phyloP scores from a whole-genome alignment of 2,329 filamentous ascomycete genomes.

The Penicillium sp. region DNA sequence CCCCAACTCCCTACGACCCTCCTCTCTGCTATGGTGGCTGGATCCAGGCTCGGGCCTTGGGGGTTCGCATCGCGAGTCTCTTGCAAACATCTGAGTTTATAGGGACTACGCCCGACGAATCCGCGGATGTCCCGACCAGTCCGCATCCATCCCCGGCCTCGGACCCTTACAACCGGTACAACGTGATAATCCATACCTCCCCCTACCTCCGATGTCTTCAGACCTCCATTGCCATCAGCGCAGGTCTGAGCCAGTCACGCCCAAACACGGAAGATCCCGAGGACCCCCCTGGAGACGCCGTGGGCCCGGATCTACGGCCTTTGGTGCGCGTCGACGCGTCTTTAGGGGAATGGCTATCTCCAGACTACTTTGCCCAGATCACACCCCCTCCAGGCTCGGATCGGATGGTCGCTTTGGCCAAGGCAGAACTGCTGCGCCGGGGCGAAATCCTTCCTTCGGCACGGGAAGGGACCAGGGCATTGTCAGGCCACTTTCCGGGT shows the following conservation, averaged over 20 bases:
- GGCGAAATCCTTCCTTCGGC: conserved; percentile 62
- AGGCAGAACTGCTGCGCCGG: conserved; percentile 77
- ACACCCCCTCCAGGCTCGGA: conserved; percentile 82
- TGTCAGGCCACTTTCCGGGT: conserved; percentile 53
- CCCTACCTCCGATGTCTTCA: conserved; percentile 92
- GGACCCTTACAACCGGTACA: conserved; percentile 36
- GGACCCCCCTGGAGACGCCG: background rate
- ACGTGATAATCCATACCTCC: conserved; percentile 86
- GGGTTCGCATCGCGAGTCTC: conserved; percentile 78
- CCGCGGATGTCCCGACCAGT: conserved; percentile 9
- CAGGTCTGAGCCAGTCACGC: conserved; percentile 65
- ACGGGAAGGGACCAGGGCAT: conserved; percentile 38
- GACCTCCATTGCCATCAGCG: conserved; percentile 82
- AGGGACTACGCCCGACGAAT: conserved; percentile 9
- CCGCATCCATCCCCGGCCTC: conserved; percentile 10
- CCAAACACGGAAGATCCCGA: conserved; percentile 16
- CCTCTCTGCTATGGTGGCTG: conserved; percentile 94
- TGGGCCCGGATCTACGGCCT: conserved; percentile 19
- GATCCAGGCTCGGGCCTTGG: conserved; percentile 79
- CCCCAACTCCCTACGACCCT: conserved; percentile 91
- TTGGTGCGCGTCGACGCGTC: conserved; percentile 82
- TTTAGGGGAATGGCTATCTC: conserved; percentile 91
- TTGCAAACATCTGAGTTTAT: conserved; percentile 50
- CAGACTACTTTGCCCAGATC: conserved; percentile 90
- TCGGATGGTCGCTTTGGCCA: conserved; percentile 85